Base-by-base conservation (phyloP, 2,329 filamentous ascomycete genomes). In the Fusarium pseudocircinatum region DNA sequence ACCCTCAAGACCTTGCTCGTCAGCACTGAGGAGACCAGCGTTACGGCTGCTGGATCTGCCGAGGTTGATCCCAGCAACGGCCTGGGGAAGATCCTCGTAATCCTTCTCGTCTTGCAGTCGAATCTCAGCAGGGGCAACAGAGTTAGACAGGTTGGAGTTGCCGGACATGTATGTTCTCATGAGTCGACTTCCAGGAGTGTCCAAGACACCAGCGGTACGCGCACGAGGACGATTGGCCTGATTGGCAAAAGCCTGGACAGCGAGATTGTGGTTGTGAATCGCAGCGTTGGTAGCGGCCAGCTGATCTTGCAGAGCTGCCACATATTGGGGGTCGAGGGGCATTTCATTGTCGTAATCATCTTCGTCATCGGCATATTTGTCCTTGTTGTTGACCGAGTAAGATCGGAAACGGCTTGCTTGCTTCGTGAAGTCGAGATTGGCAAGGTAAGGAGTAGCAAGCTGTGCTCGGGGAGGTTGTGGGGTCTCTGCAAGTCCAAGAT, bases 321-420 rank as follows among this genome's bases (percentile, higher is more conserved):
- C 88, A 69, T 90, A 90, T 59, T 90, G 86, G 68, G 79, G 86
- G 67, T 91, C 88, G 49, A 89, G 83, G 26, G 83, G 83, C 60
- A 89, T 79, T 65, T 84, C 87, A 26, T 81, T 78, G 42, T 88
- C 91, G 68, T 93, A 94, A 68, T 95, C 93, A 32, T 95, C 92
- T 59, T 97, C 95, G 52, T 94, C 92, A 77, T 97, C 94, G 6
- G 93, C 95, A 78, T 98, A 98, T 82, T 96, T 97, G 81, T 98
- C 96, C 83, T 97, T 98, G 63, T 97, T 97, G 82, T 99, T 99
- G 74, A 99, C 96, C 2, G 96, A 99, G 82, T 98, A 98, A 4
- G 96, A 99, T 52, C 96, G 91, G 86, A 98, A 97, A 59, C 96
- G 91, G 81, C 93, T 98, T 49, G 92, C 88, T 77, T 93, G 93